A percentile compares a stretch with the other conserved stretches of the same genome.
Conservation (phyloP, 306 rosid genomes). For the Vigna hirtella region DNA sequence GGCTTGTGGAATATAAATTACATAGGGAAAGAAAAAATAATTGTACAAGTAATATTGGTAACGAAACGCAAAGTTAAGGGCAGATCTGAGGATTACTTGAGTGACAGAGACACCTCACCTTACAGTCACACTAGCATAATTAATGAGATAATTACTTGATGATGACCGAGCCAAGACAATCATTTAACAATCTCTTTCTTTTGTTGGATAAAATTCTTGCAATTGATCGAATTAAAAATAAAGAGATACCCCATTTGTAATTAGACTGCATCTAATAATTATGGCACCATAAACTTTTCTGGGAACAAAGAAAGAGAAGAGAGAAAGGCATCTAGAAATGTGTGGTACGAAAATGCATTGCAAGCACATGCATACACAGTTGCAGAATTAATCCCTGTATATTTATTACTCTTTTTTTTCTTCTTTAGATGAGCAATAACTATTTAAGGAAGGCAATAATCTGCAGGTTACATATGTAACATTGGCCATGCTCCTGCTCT, state of each 20-base stretch:
- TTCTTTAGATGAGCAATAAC: slow-evolving; percentile 19
- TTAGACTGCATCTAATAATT: slow-evolving; percentile 12
- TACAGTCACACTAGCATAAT: slow-evolving; percentile 31
- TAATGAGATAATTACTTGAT: slow-evolving; percentile 36
- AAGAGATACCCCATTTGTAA: slow-evolving; percentile 20
- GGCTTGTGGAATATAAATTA: neutral
- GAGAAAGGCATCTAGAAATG: slow-evolving; percentile 25
- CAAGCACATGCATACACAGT: neutral
- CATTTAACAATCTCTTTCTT: slow-evolving; percentile 41
- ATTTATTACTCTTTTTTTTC: neutral
- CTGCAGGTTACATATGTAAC: neutral
- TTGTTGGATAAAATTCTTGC: slow-evolving; percentile 31
- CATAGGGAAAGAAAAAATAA: neutral
- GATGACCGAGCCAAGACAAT: slow-evolving; percentile 37
- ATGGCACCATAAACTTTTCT: slow-evolving; percentile 19
- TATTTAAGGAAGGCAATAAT: slow-evolving; percentile 36
- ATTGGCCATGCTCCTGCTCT: slow-evolving; percentile 14
- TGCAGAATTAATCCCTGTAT: neutral
- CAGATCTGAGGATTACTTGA: slow-evolving; percentile 45
- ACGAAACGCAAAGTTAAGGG: slow-evolving; percentile 29
- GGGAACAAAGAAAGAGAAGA: neutral
- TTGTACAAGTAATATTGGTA: slow-evolving; percentile 37
- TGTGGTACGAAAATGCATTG: neutral
- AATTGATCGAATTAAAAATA: slow-evolving; percentile 30
- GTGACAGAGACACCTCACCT: slow-evolving; percentile 56